Conservation (phyloP, 2,329 filamentous ascomycete species). For the Colletotrichum orbiculare region DNA sequence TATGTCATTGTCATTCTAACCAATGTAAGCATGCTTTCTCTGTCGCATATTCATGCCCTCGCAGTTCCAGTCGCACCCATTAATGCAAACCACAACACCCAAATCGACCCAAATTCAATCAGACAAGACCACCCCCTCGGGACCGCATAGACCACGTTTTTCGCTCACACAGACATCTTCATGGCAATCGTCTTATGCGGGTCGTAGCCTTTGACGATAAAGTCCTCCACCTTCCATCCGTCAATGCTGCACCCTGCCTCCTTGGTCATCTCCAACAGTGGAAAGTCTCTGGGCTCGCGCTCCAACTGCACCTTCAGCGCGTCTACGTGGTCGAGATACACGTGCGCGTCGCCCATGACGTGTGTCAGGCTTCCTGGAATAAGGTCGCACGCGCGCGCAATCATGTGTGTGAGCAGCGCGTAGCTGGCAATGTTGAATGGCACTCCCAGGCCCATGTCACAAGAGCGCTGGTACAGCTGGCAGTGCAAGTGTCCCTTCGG, state of each 20-base stretch:
- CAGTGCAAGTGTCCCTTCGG: conserved; percentile 81
- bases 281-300: conserved; percentile 84
- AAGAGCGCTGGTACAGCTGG: conserved; percentile 91
- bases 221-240: conserved; percentile 89
- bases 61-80: conserved; percentile 14
- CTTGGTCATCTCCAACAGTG: conserved; percentile 76
- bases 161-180: conserved; percentile 91
- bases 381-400: conserved; percentile 87
- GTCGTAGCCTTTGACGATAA: conserved; percentile 87
- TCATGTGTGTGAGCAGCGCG: conserved; percentile 92
- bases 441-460: conserved; percentile 96
- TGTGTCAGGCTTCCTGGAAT: conserved; percentile 90
- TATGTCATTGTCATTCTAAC: neutral
- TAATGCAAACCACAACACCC: conserved; percentile 31
- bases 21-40: conserved; percentile 8
- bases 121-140: conserved; percentile 4
- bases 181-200: conserved; percentile 93
- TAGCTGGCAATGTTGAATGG: conserved; percentile 99
- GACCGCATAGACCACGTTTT: conserved; percentile 10
- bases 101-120: conserved; percentile 21
- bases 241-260: conserved; percentile 82
- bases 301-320: conserved; percentile 84
- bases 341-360: conserved; percentile 98
- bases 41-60: conserved; percentile 31
- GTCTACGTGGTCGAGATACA: conserved; percentile 93